Conservation (phyloP, 176 grass and related monocot genomes). For the Triticum urartu region DNA sequence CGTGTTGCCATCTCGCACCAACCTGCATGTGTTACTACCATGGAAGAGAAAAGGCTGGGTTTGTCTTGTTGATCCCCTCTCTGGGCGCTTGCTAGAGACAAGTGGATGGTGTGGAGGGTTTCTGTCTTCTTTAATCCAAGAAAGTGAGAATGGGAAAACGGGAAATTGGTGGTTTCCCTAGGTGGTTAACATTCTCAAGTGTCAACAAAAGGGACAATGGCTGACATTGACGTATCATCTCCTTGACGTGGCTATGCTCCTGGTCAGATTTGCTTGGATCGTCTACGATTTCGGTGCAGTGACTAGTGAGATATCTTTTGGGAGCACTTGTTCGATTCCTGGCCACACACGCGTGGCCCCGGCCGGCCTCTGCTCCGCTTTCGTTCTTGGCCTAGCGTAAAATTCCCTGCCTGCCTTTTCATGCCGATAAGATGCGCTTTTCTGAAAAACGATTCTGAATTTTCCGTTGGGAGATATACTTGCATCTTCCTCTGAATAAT, state of each 20-base stretch:
- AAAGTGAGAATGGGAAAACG: conserved; percentile 17
- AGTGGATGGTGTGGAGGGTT: background rate
- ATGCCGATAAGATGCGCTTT: background rate
- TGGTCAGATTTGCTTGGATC: conserved; percentile 9
- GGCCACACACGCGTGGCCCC: background rate
- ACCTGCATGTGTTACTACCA: background rate
- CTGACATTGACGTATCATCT: background rate
- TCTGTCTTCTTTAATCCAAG: background rate
- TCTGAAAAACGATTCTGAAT: background rate
- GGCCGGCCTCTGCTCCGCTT: background rate
- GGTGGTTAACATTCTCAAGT: conserved; percentile 6
- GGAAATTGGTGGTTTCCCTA: conserved; percentile 9
- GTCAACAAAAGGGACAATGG: background rate
- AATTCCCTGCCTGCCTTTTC: background rate
- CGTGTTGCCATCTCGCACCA: background rate
- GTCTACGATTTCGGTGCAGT: background rate
- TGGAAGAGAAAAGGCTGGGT: background rate
- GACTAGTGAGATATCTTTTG: background rate
- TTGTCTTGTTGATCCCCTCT: background rate
- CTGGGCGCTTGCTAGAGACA: background rate
- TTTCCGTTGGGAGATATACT: conserved; percentile 9
- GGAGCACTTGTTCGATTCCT: background rate
- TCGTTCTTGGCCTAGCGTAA: background rate
- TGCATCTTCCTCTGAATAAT: background rate
- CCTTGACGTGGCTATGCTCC: conserved; percentile 2